Percentiles rank a stretch among this genome's conserved stretches.
These are phyloP conservation scores for Pseudogymnoascus sp. DNA, from an alignment of 2,329 filamentous ascomycete genomes.

Conservation along the genomic window DNA sequence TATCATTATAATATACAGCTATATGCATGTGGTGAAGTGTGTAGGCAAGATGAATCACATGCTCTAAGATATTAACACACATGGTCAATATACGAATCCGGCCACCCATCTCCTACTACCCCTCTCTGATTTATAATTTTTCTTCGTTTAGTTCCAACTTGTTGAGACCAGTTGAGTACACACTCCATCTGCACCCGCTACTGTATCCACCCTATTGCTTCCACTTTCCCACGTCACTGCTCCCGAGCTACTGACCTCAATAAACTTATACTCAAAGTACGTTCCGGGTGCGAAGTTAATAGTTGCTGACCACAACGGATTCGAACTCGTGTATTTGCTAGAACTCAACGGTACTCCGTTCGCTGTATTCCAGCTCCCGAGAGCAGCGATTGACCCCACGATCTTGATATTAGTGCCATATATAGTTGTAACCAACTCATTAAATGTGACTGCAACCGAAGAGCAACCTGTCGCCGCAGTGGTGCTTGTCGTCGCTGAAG, in stretches of 20 bases:
- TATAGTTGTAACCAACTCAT: slow-evolving; percentile 46
- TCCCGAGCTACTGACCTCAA: slow-evolving; percentile 48
- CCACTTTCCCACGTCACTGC: slow-evolving; percentile 55
- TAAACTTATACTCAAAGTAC: slow-evolving; percentile 59
- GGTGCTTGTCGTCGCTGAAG: slow-evolving; percentile 20
- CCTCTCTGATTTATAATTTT: no score
- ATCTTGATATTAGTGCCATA: slow-evolving; percentile 60
- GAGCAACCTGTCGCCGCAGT: slow-evolving; percentile 33
- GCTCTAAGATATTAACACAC: no score
- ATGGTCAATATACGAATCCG: no score
- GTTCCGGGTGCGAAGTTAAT: slow-evolving; percentile 48
- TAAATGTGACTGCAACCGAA: slow-evolving; percentile 54
- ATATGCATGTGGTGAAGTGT: no score
- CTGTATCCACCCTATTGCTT: background rate
- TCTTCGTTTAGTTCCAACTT: no score
- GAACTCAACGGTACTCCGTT: slow-evolving; percentile 50
- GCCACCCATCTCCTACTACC: no score
- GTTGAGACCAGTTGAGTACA: no score
- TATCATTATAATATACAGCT: no score
- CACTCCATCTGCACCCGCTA: background rate
- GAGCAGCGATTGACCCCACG: slow-evolving; percentile 47
- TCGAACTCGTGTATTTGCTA: slow-evolving; percentile 47
- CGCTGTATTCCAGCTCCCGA: slow-evolving; percentile 56
- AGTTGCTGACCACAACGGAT: slow-evolving; percentile 54
- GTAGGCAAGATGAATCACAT: no score